Base-by-base conservation (phyloP, 2,329 filamentous ascomycete species). In the Exophiala mesophila region DNA sequence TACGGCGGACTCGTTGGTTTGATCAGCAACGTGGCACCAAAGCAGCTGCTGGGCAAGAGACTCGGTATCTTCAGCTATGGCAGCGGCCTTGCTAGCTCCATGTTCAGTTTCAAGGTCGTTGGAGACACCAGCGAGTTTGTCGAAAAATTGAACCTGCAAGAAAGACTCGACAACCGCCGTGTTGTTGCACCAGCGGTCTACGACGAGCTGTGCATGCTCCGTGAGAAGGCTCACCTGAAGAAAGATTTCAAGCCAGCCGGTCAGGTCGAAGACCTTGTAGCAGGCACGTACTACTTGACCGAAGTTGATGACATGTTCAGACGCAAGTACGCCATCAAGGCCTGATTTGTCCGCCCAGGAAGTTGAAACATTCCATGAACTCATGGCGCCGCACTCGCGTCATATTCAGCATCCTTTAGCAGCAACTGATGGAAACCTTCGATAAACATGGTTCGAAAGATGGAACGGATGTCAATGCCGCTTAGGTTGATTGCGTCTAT, bases 281-380 rank as follows among this genome's bases (percentile, higher is more conserved):
- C 76, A 46, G 82, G 80, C 45, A 80, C 80, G 16, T 92, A 90
- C 72, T 92, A 89, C 70, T 75, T 92, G 45, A 79, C 78, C 60
- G 80, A 82, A 63, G 77, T 92, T 35, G 85, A 92, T 60, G 84
- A 87, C 57, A 88, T 88, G 84, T 92, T 86, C 81, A 82, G 84
- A 71, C 79, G 86, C 59, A 77, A 77, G 62, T 92, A 92, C 68
- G 69, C 74, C 43, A 63, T 89, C 70, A 85, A 89, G 76, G 81
- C 76, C 64, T 89, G 77, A 61, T 39, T 31, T 39, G 16, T 26
- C 12, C 23, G n/a, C n/a, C n/a, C n/a, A n/a, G n/a, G n/a, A n/a
- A n/a, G n/a, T n/a, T n/a, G n/a, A n/a, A n/a, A n/a, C n/a, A n/a
- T n/a, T n/a, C n/a, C n/a, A n/a, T n/a, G n/a, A n/a, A n/a, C n/a